phyloP scores from a whole-genome alignment of 148 eudicot species.

The Diospyros lotus region DNA sequence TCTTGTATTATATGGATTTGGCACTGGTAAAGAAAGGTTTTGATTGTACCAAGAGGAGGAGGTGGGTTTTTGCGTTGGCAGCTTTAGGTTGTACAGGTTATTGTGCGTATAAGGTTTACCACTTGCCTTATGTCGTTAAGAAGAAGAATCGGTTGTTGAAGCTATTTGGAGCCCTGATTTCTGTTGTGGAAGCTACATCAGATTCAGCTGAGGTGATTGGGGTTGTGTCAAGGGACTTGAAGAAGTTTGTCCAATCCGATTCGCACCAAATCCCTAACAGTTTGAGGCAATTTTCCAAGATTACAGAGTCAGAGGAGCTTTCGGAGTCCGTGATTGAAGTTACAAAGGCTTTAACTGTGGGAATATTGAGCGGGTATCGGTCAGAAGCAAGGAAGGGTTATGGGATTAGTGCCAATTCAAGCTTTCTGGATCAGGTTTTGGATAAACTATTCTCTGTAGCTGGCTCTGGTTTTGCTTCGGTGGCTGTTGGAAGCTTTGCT shows the following conservation, averaged over 20 bases:
- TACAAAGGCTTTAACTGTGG: constrained; percentile 53
- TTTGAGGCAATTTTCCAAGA: constrained; percentile 58
- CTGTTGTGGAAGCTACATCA: constrained; percentile 42
- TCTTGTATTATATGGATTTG: constrained; percentile 44
- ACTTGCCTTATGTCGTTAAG: constrained; percentile 48
- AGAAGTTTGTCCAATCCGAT: constrained; percentile 57
- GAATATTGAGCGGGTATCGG: constrained; percentile 49
- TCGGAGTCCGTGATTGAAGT: constrained; percentile 35
- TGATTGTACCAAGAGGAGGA: constrained; percentile 37
- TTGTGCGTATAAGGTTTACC: constrained; percentile 55
- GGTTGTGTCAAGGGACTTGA: constrained; percentile 59
- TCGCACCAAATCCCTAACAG: constrained; percentile 66
- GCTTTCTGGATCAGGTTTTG: constrained; percentile 48
- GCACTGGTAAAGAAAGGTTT: constrained; percentile 43
- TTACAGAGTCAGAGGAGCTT: constrained; percentile 53
- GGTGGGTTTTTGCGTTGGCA: constrained; percentile 48
- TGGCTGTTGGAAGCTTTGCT: constrained; percentile 79
- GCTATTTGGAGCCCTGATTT: constrained; percentile 39
- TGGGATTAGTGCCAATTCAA: constrained; percentile 24
- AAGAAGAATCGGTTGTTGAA: constrained; percentile 41
- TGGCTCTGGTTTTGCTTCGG: constrained; percentile 81
- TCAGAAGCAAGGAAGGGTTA: constrained; percentile 20
- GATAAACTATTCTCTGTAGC: constrained; percentile 65
- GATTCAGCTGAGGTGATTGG: constrained; percentile 60
- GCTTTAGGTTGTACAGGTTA: constrained; percentile 59